Evolutionary conservation across 1,284 basidiomycete genomes (phyloP).

Genomic region (Xerocomus alliaceus): DNA sequence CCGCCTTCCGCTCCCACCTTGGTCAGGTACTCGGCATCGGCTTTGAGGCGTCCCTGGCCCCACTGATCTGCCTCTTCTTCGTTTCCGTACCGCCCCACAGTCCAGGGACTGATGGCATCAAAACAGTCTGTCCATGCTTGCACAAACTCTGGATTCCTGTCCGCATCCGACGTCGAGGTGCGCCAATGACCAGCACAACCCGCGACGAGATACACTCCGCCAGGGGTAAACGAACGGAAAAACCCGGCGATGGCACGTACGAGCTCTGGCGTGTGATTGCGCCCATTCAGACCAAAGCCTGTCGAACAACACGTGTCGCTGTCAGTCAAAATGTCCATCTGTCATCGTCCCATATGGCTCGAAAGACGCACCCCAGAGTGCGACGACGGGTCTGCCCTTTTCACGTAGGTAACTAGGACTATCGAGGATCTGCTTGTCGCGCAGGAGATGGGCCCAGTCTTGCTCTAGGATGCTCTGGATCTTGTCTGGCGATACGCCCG

Average conservation of each 20-base stretch:
- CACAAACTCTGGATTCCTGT: conserved; percentile 66
- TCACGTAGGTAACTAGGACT: conserved; percentile 75
- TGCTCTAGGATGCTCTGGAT: conserved; percentile 63
- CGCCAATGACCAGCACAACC: conserved; percentile 76
- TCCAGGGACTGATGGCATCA: conserved; percentile 81
- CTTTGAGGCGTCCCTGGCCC: conserved; percentile 63
- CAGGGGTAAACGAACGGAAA: conserved; percentile 66
- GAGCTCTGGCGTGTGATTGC: conserved; percentile 65
- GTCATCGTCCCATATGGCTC: not conserved
- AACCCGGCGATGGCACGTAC: conserved; percentile 60
- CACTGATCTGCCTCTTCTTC: conserved; percentile 65
- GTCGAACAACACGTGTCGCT: not conserved
- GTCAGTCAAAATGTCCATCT: not conserved
- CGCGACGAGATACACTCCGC: conserved; percentile 74
- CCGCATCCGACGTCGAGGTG: conserved; percentile 67
- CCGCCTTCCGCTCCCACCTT: conserved; percentile 53
- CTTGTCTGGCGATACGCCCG: conserved; percentile 66
- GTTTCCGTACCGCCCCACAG: conserved; percentile 66
- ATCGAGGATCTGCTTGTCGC: conserved; percentile 63
- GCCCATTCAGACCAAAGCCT: conserved; percentile 72
- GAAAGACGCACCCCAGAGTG: conserved; percentile 64
- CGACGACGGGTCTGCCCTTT: conserved; percentile 68
- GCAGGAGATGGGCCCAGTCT: conserved; percentile 75
- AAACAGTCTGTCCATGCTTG: conserved; percentile 73
- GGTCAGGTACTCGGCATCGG: conserved; percentile 64